A percentile compares a stretch with the other conserved stretches of the same genome.
phyloP scores from a whole-genome alignment of 2,329 filamentous ascomycete genomes.

The Blastomyces emzantsi region DNA sequence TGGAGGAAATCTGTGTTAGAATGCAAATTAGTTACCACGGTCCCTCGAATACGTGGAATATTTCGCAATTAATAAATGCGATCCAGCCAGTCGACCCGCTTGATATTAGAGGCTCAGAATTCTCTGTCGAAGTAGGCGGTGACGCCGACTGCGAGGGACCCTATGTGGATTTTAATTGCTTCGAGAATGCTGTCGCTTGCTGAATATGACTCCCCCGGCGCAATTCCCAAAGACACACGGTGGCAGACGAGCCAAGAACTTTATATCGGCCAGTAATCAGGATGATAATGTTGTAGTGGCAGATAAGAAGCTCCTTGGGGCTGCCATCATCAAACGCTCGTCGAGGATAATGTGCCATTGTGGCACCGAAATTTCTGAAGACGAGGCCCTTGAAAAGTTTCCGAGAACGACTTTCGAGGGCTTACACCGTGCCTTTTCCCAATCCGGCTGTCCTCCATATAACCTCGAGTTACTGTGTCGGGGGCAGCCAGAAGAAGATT shows the following conservation, averaged over 20 bases:
- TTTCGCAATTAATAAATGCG: constrained; percentile 5
- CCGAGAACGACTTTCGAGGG: background rate
- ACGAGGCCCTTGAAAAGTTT: background rate
- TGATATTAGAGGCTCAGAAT: background rate
- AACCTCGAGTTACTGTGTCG: constrained; percentile 1
- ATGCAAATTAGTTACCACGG: background rate
- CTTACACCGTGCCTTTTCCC: background rate
- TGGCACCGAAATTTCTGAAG: background rate
- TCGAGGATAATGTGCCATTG: background rate
- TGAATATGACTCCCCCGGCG: background rate
- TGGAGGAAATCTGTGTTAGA: background rate
- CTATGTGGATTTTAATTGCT: constrained; percentile 3
- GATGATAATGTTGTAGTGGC: background rate
- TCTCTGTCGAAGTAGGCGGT: constrained; percentile 1
- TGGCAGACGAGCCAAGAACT: background rate
- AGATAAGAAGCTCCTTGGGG: constrained; percentile 2
- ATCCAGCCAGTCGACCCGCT: background rate
- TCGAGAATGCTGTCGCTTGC: constrained; percentile 2
- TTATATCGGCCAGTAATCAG: background rate
- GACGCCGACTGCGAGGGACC: constrained; percentile 2
- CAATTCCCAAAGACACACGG: background rate
- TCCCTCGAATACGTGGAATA: constrained; percentile 1
- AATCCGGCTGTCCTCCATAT: background rate
- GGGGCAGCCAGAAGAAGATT: background rate
- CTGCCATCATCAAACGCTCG: too few species aligned